These are phyloP conservation scores for Ceratocystis lukuohia DNA, from an alignment of 2,329 filamentous ascomycete species.

Conservation along the genomic window DNA sequence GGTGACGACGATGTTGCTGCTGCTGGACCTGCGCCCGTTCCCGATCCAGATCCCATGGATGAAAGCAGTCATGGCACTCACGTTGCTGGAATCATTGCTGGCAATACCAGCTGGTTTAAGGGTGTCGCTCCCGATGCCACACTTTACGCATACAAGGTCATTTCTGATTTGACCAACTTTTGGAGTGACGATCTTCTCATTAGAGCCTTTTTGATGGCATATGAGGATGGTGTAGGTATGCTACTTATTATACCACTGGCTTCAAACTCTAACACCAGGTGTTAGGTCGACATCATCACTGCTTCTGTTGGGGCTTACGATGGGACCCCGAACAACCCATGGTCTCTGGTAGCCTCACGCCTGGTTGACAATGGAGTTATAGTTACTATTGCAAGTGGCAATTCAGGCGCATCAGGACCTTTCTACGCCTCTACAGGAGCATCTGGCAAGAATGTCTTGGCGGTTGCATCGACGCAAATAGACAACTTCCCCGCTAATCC, in stretches of 20 bases:
- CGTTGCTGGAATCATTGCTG: conserved; percentile 24
- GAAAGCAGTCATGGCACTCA: conserved; percentile 28
- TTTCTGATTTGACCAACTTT: neutral
- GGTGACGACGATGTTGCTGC: conserved; percentile 20
- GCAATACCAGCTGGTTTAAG: conserved; percentile 16
- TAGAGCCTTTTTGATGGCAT: conserved; percentile 27
- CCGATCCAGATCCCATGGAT: conserved; percentile 13
- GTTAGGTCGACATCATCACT: conserved; percentile 30
- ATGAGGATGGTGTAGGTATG: conserved; percentile 25
- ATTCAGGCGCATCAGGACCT: conserved; percentile 35
- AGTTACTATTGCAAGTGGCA: conserved; percentile 38
- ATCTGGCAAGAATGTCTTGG: conserved; percentile 30
- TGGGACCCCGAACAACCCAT: conserved; percentile 31
- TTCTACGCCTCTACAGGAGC: conserved; percentile 33
- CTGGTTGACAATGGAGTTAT: conserved; percentile 35
- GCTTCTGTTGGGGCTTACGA: conserved; percentile 29
- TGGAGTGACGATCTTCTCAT: conserved; percentile 24
- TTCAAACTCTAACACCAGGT: neutral
- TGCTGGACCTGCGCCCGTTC: neutral
- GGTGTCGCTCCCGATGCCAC: conserved; percentile 23
- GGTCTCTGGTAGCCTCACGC: conserved; percentile 30
- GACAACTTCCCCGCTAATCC: neutral
- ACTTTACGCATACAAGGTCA: conserved; percentile 19
- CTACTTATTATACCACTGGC: conserved; percentile 2
- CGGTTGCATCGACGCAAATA: conserved; percentile 29